Evolutionary conservation across 2,329 filamentous ascomycete genomes (phyloP), one percentile per base, ranked within the genome.

Genomic region (Pseudogymnoascus sp.): DNA sequence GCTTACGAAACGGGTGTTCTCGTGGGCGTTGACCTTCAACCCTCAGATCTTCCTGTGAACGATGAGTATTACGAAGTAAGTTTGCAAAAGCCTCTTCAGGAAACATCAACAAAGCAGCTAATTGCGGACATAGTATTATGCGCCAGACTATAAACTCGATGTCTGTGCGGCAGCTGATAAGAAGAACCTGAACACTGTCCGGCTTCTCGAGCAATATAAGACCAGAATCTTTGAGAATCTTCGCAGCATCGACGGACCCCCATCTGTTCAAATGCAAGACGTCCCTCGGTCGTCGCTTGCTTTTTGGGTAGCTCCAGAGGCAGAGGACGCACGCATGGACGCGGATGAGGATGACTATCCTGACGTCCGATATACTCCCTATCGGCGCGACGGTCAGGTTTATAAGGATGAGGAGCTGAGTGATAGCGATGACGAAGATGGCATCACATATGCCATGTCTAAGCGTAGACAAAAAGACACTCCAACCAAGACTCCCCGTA

Each of bases 1-100:
- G 93, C 93, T 6, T 96, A 93, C 74, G 95, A 99, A 77, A 99
- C 95, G 1, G 93, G 93, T 69, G 84, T 92, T 65, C 83, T 98
- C 6, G 90, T 97, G 16, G 90, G 90, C 21, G 85, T 92, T 65
- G 83, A 90, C 25, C 90, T 98, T 83, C 83, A 86, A 21, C 51
- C 51, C 10, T 83, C 89, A 6, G 87, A 90, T 16, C 81, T 98
- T 43, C 93, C 93, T 0, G 98, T 92, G 76, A 98, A 96, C 68
- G 93, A 98, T 79, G 98, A 98, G 79, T 98, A 98, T 76, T 98
- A 98, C 74, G 85, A 88, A 21, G 51, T 34, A 57, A 21, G 51
- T 34, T 11, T 5, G n/a, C 6, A 8, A 13, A 11, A 57, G 2
- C n/a, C 28, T 57, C 11, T 19, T 13, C n/a, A 13, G 3, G 10